Evolutionary conservation across 2,329 filamentous ascomycete species (phyloP), one percentile per base, ranked within the genome.

Genomic region (Calonectria pteridis): DNA sequence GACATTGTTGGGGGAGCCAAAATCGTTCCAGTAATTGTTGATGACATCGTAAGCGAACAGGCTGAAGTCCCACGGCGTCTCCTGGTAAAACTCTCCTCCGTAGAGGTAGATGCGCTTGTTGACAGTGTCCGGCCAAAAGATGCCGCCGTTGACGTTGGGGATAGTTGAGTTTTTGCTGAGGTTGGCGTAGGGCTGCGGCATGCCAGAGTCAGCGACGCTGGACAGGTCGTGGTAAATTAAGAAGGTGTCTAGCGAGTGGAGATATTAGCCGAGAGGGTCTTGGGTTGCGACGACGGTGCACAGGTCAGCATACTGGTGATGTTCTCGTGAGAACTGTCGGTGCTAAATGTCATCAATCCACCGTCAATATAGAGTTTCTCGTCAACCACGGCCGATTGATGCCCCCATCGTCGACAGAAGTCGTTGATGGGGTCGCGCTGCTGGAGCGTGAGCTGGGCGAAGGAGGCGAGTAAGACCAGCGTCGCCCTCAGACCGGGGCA

Each of bases 81-180:
- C 80, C 70, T 82, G 81, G 77, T 88, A 90, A 76, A 88, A 91
- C 75, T 92, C 89, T 58, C 92, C 92, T 18, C 91, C 92, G 77
- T 89, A 93, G 2, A 91, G 84, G 79, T 92, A 93, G 64, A 93
- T 87, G 51, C 88, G 86, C 80, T 92, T 92, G 83, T 93, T 93
- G 49, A 91, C 86, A 31, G 88, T 84, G 79, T 93, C 92, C 9
- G 87, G 84, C 91, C 91, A 93, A 16, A 93, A 82, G 5, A 88
- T 79, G 31, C 86, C 87, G 35, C 87, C 87, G 67, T 82, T 77
- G 4, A 84, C 83, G 69, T 75, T 82, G 0, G 91, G 91, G 23
- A 93, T 85, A 4, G 87, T 86, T 18, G 84, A 84, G 73, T 91
- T 91, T 80, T 93, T 93, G 43, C 88, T 88, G 13, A 93, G 84